Base-by-base conservation (phyloP, 106 monocot genomes). In the Gastrodia elata region DNA sequence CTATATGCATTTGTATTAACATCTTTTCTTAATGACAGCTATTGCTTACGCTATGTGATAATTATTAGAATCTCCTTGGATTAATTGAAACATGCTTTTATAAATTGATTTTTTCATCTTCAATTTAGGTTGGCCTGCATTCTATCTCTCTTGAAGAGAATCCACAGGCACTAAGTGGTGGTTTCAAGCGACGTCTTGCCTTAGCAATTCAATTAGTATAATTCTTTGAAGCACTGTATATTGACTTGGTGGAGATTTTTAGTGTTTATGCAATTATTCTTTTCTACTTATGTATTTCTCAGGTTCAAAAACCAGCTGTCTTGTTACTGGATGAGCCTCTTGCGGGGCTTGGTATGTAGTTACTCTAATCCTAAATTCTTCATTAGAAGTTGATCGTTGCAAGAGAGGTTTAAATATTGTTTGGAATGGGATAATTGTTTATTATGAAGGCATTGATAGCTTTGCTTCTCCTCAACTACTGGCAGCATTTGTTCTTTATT, bases 251-350 rank as follows among this genome's bases (percentile, higher is more conserved):
- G 38, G 32, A 40, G 16, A 38, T 40, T 48, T 16, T 34, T 26
- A 13, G 18, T 68, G 16, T 37, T 70, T 34, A 52, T 77, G 55
- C 28, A 26, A 28, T 41, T 58, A 1, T 70, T 8, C 37, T 61
- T 27, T 61, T 61, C 9, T 61, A 15, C 35, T 55, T 67, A 3
- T 55, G 11, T 16, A 24, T 40, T 79, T 72, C 76, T 70, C 85
- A 97, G 96, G 90, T 97, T 71, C 86, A 97, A 65, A 97, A 83
- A 71, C 96, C 96, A 69, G 86, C 84, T 76, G 70, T 97, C 20
- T 61, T 97, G 65, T 65, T 97, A 75, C 73, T 97, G 64, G 96
- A 97, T 73, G 96, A 97, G 68, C 96, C 92, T 68, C 90, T 97
- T 81, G 96, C 96, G 40, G 92, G 96, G 59, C 92, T 97, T 78